phyloP scores from a whole-genome alignment of 164 flowering plant genomes.

The Litsea cubeba region DNA sequence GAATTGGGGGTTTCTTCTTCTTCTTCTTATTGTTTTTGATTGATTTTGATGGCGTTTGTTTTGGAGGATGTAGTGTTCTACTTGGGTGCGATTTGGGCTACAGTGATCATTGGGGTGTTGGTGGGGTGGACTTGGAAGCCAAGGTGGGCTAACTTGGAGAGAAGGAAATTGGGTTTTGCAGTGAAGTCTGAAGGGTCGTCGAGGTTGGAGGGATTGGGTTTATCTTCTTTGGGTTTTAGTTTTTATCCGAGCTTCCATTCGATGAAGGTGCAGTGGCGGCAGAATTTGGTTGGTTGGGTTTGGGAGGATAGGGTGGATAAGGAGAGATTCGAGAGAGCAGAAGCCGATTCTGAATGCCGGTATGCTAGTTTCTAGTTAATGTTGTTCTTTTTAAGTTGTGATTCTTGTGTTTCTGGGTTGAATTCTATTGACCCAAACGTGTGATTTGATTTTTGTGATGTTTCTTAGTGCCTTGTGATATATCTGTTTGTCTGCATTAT shows the following conservation, averaged over 20 bases:
- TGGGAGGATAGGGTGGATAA: slow-evolving; percentile 29
- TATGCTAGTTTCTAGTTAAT: slow-evolving; percentile 5
- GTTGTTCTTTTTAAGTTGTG: too few species aligned
- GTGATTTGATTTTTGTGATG: slow-evolving; percentile 7
- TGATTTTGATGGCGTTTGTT: slow-evolving; percentile 30
- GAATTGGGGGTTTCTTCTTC: slow-evolving; percentile 37
- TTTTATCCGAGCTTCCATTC: slow-evolving; percentile 37
- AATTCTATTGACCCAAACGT: too few species aligned
- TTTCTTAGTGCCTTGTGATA: not conserved
- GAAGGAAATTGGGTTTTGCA: slow-evolving; percentile 18
- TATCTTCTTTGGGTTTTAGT: slow-evolving; percentile 9
- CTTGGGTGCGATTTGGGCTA: slow-evolving; percentile 55
- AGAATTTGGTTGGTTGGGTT: slow-evolving; percentile 36
- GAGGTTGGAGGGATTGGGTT: slow-evolving; percentile 22
- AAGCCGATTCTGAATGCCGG: slow-evolving; percentile 34
- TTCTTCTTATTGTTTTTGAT: slow-evolving; percentile 28
- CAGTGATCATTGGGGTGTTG: slow-evolving; percentile 60
- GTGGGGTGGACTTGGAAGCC: slow-evolving; percentile 93
- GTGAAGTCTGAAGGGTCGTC: not conserved
- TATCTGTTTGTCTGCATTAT: not conserved
- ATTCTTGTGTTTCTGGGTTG: too few species aligned
- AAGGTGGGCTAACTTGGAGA: slow-evolving; percentile 54
- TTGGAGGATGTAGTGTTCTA: slow-evolving; percentile 43
- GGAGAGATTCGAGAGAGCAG: slow-evolving; percentile 8
- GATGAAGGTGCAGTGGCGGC: slow-evolving; percentile 42